Percentiles rank a stretch among this genome's conserved stretches.
Conservation (phyloP, 2,329 filamentous ascomycete genomes). For the Bipolaris gigantea region DNA sequence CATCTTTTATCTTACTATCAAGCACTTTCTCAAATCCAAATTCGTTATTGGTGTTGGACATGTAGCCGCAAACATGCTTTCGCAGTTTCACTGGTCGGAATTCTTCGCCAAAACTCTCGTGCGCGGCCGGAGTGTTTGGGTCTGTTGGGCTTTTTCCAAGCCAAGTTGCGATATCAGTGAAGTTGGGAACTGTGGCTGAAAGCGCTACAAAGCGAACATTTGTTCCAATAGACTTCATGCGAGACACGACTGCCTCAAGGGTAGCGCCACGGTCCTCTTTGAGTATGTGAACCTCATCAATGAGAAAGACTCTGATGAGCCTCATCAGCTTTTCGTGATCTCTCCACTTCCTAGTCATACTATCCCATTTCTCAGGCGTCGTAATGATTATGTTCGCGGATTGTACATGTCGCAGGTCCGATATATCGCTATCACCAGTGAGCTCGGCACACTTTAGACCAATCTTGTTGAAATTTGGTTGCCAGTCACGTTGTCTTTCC, state of each 20-base stretch:
- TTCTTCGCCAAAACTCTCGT: slow-evolving; percentile 75
- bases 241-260: slow-evolving; percentile 79
- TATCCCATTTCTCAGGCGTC: slow-evolving; percentile 91
- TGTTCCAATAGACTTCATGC: slow-evolving; percentile 79
- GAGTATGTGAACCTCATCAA: slow-evolving; percentile 86
- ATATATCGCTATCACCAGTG: slow-evolving; percentile 75
- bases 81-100: slow-evolving; percentile 77
- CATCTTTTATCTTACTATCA: slow-evolving; percentile 63
- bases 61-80: slow-evolving; percentile 76
- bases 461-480: slow-evolving; percentile 69
- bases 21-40: slow-evolving; percentile 75
- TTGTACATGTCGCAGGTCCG: slow-evolving; percentile 68
- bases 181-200: slow-evolving; percentile 83
- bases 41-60: slow-evolving; percentile 62
- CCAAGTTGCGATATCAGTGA: slow-evolving; percentile 78
- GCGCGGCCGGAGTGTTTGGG: slow-evolving; percentile 63
- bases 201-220: slow-evolving; percentile 78
- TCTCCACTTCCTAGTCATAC: slow-evolving; percentile 82
- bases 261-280: slow-evolving; percentile 79
- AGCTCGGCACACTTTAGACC: slow-evolving; percentile 73
- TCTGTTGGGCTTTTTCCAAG: slow-evolving; percentile 67
- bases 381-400: slow-evolving; percentile 81
- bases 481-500: slow-evolving; percentile 77
- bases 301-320: slow-evolving; percentile 76
- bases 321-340: slow-evolving; percentile 75